A percentile compares a stretch with the other conserved stretches of the same genome.
phyloP scores from a whole-genome alignment of 75 land plant genomes.

The Gnetum montanum region DNA sequence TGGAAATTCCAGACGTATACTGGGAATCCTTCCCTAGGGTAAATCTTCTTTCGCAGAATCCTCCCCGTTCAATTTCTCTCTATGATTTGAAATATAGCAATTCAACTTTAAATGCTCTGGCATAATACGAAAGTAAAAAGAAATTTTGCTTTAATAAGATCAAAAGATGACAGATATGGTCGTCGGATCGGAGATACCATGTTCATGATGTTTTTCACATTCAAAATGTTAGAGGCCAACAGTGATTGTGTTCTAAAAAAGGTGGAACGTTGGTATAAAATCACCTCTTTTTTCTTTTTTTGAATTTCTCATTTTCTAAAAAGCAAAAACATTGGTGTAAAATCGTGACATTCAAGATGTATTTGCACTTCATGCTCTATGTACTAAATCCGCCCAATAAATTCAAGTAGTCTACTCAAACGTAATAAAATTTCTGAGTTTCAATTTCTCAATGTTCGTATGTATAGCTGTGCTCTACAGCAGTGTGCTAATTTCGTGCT shows the following conservation, averaged over 20 bases:
- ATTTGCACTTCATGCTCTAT: no score
- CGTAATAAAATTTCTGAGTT: background rate
- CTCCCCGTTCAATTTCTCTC: background rate
- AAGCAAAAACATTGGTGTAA: no score
- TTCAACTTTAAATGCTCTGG: background rate
- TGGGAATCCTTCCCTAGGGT: constrained; percentile 63
- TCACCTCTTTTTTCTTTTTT: no score
- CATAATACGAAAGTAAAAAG: background rate
- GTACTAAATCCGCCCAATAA: no score
- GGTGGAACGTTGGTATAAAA: no score
- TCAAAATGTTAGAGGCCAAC: background rate
- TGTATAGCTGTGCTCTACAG: background rate
- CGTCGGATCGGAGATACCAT: no score
- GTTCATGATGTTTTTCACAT: background rate
- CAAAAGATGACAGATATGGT: no score
- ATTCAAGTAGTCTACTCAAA: no score
- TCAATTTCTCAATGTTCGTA: background rate
- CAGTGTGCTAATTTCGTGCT: background rate
- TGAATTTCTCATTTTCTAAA: no score
- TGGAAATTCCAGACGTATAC: constrained; percentile 59
- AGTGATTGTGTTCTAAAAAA: no score
- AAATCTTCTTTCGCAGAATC: background rate
- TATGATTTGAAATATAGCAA: background rate
- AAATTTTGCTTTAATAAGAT: no score
- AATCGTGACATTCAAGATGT: no score